Evolutionary conservation across 2,329 filamentous ascomycete species (phyloP), one percentile per base, ranked within the genome.

Genomic region (Colletotrichum sp.): DNA sequence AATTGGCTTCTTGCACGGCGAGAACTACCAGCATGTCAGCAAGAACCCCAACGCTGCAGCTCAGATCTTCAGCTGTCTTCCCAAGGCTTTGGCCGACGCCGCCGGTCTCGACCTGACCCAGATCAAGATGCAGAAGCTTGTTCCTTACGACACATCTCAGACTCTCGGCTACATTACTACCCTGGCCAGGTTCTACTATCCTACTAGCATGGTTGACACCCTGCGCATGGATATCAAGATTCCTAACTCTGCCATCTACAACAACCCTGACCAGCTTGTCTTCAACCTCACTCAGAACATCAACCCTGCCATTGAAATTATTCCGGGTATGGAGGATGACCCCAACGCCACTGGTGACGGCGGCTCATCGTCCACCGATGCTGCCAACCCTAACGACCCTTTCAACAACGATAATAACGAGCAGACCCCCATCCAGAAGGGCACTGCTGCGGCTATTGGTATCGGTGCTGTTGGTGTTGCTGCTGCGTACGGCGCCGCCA

Each of bases 401-500:
- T 88, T 90, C 69, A 85, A 83, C 71, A 83, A 84, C 66, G 85
- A 86, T 67, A 81, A 62, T 39, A 87, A 87, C 44, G 88, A 89
- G 73, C 88, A 91, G 79, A 90, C 90, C 8, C 88, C 93, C 62
- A 91, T 91, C 78, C 87, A 91, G 81, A 88, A 88, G 81, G 92
- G 91, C 57, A 93, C 92, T 39, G 93, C 90, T 2, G 91, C 90
- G 28, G 92, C 91, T 78, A 93, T 98, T 81, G 95, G 94, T 72
- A 89, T 95, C 26, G 95, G 95, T 80, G 94, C 95, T 30, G 92
- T 96, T 36, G 91, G 91, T 59, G 93, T 96, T 81, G 95, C 95
- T 57, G 94, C 93, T 67, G 93, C 95, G n/a, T 98, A 98, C 80
- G 96, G 96, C 82, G 95, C 94, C 15, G 96, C 95, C 84, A 98